These are phyloP conservation scores for Cymbopogon flexuosus DNA, from an alignment of 202 grass and related monocot species.

Conservation along the genomic window DNA sequence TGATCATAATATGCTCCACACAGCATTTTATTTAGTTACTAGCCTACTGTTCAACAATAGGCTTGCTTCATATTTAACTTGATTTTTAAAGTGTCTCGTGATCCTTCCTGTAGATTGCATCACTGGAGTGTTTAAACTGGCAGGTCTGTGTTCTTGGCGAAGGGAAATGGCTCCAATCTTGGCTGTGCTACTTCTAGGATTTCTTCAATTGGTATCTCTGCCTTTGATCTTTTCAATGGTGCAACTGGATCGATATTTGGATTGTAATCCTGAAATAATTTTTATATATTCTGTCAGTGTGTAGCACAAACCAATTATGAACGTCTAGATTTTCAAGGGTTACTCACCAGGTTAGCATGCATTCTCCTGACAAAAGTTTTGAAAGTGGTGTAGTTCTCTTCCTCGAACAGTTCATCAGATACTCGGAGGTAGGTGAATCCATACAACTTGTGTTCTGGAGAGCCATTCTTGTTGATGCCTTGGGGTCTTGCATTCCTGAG, in stretches of 20 bases:
- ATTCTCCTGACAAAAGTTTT: constrained; percentile 77
- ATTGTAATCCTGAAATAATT: constrained; percentile 48
- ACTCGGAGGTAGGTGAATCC: constrained; percentile 83
- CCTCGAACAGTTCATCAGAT: constrained; percentile 58
- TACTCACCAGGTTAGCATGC: constrained; percentile 81
- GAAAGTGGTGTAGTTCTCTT: constrained; percentile 58
- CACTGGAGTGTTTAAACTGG: constrained; percentile 35
- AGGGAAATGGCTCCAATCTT: constrained; percentile 57
- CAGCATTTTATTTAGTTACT: constrained; percentile 35
- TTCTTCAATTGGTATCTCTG: constrained; percentile 54
- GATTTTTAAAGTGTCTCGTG: not conserved
- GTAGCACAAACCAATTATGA: not conserved
- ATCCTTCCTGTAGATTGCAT: not conserved
- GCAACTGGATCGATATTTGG: constrained; percentile 26
- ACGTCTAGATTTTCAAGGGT: not conserved
- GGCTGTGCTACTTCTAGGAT: constrained; percentile 63
- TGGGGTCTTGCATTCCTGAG: constrained; percentile 68
- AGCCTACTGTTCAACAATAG: not conserved
- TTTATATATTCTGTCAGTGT: not conserved
- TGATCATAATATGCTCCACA: not conserved
- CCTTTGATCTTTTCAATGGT: constrained; percentile 61
- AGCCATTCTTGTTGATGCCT: constrained; percentile 46
- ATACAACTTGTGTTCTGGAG: constrained; percentile 50
- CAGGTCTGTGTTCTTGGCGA: constrained; percentile 61
- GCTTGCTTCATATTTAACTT: not conserved